phyloP scores from a whole-genome alignment of 1,284 basidiomycete species.

The Thelephora terrestris region DNA sequence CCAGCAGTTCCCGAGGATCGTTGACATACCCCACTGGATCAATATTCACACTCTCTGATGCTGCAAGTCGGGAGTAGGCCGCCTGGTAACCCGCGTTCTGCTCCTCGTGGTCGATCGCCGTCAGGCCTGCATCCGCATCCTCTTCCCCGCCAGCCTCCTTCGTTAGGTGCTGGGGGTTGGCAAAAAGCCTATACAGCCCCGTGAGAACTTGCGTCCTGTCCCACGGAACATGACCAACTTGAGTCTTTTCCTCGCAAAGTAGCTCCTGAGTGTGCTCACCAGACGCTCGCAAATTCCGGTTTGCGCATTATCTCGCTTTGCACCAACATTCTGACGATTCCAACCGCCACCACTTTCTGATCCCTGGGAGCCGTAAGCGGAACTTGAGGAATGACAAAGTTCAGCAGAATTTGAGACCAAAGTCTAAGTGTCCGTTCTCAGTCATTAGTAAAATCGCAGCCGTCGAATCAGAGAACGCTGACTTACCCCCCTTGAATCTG shows the following conservation, averaged over 20 bases:
- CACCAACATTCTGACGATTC: slow-evolving; percentile 72
- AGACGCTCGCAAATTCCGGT: slow-evolving; percentile 9
- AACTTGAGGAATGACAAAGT: slow-evolving; percentile 76
- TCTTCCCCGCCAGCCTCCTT: slow-evolving; percentile 31
- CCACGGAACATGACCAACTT: slow-evolving; percentile 3
- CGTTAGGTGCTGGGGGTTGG: slow-evolving; percentile 60
- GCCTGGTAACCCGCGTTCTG: slow-evolving; percentile 88
- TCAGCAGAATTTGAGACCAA: slow-evolving; percentile 75
- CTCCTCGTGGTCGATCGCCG: slow-evolving; percentile 83
- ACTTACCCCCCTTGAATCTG: slow-evolving; percentile 78
- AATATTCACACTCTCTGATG: slow-evolving; percentile 46
- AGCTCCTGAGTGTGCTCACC: not conserved
- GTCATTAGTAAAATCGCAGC: slow-evolving; percentile 2
- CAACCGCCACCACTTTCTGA: slow-evolving; percentile 79
- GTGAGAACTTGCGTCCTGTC: slow-evolving; percentile 58
- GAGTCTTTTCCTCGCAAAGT: not conserved
- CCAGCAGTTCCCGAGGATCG: slow-evolving; percentile 44
- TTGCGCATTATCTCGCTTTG: slow-evolving; percentile 60
- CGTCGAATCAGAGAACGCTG: slow-evolving; percentile 2
- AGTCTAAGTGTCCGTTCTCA: slow-evolving; percentile 37
- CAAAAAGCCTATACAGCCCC: slow-evolving; percentile 72
- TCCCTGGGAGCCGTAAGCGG: slow-evolving; percentile 75
- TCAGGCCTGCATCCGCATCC: slow-evolving; percentile 55
- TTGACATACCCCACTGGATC: slow-evolving; percentile 55
- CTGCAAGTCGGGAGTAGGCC: slow-evolving; percentile 84